These are phyloP conservation scores for Populus hybrid DNA, from an alignment of 441 rosid genomes.

Conservation along the genomic window DNA sequence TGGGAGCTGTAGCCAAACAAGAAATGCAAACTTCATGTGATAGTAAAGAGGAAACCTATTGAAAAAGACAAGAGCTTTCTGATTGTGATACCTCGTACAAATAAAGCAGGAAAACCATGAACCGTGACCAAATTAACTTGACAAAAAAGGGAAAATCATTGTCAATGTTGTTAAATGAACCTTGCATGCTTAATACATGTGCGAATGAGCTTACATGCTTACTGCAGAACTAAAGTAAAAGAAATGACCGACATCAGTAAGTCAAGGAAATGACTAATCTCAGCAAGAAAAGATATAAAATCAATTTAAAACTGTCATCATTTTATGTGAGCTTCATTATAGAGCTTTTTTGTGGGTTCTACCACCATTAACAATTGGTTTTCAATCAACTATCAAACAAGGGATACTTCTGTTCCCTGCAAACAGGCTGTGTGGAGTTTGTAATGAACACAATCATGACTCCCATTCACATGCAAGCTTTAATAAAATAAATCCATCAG, in stretches of 20 bases:
- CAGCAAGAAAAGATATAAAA: no score
- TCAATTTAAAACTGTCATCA: not conserved
- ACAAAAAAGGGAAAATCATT: not conserved
- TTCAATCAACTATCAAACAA: not conserved
- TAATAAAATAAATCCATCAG: not conserved
- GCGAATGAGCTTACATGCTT: no score
- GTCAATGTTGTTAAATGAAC: not conserved
- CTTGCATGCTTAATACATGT: not conserved
- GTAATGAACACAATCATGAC: not conserved
- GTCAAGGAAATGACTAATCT: no score
- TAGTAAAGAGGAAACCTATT: conserved; percentile 62
- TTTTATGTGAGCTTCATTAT: not conserved
- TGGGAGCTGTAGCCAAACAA: conserved; percentile 74
- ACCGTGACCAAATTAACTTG: not conserved
- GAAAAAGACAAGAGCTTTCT: conserved; percentile 13
- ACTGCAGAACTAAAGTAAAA: no score
- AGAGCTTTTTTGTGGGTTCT: no score
- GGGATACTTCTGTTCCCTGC: not conserved
- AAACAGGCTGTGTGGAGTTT: not conserved
- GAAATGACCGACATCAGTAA: no score
- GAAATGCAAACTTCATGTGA: conserved; percentile 65
- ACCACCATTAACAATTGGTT: not conserved
- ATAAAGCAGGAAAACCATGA: conserved; percentile 3
- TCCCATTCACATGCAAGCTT: not conserved
- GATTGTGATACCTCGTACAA: conserved; percentile 1